Base-by-base conservation (phyloP, 2,329 filamentous ascomycete genomes). In the Cladosporium phlei region DNA sequence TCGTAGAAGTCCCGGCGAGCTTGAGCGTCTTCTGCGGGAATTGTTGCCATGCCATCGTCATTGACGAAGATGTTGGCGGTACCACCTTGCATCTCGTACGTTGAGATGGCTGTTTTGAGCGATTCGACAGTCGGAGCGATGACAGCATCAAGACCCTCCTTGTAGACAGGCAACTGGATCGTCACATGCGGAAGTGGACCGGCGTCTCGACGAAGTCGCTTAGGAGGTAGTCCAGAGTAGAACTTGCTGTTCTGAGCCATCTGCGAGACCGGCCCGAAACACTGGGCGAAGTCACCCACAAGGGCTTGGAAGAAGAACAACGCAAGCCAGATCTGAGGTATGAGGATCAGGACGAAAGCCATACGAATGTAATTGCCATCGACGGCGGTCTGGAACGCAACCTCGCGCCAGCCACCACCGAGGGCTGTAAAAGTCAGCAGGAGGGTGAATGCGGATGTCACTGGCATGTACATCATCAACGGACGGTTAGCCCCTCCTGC, bases 1-100 rank as follows among this genome's bases (percentile, higher is more conserved):
- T 73, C 70, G 56, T 74, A 74, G 53, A 71, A 75, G 38, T 73
- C 70, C 45, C 71, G 68, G 14, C 70, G 62, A 17, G 65, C 66
- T 37, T 62, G 63, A 8, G 69, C 66, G n/a, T 71, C 67, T 5
- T 71, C 67, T 7, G 66, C 59, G 4, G 73, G 65, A 12, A 85
- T 68, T 25, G 82, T 64, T 59, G 83, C 80, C 74, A 85, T 79
- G 47, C 82, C 81, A 52, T 85, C 82, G 47, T 85, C 82, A 53
- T 85, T 84, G 59, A 85, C 66, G 56, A 83, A 83, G 52, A 85
- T 82, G 56, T 78, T 83, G 20, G 82, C 82, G 1, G 79, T 77
- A 6, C 82, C 82, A n/a, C 82, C 82, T 52, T 71, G 65, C 56
- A 74, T 66, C 50, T 75, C 72, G 52, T 75, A 75, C 9, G 71